Evolutionary conservation across 2,329 filamentous ascomycete genomes (phyloP), one percentile per base, ranked within the genome.

Genomic region (Capronia coronata): DNA sequence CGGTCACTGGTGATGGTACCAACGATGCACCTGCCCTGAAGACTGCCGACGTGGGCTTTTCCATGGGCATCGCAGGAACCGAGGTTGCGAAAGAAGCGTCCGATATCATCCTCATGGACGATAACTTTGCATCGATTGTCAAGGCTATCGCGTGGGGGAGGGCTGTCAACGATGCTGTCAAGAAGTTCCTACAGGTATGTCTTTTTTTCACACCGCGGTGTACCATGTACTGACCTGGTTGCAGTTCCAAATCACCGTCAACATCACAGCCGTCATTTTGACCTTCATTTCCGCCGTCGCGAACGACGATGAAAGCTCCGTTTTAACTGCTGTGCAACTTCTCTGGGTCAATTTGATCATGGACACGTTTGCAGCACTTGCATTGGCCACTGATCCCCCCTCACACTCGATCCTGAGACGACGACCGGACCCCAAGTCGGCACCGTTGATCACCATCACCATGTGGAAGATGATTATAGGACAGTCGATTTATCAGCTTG

Each of bases 21-120:
- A 91, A 91, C 64, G 86, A 91, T 67, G 86, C 85, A 2, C 86
- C 86, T 21, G 86, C 86, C n/a, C 75, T 91, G 42, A 89, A 87
- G 68, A 83, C 83, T 61, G 86, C 86, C 5, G 86, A 91, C 62
- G 83, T 91, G 42, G 86, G 86, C 21, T 90, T 91, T 68, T 87
- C 86, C 14, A 91, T 91, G 86, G 86, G 86, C 58, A 87, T 90
- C 46, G 78, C 86, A 11, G 86, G 86, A 54, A 90, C 86, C 0
- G 86, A 90, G 65, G 86, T 91, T 32, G 86, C 86, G 39, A 90
- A 90, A 68, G 86, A 91, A 67, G 86, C 86, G 1, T 90, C 86
- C 6, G 84, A 85, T 30, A 91, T 91, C 54, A 88, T 91, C 60
- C 74, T 91, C 11, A 89, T 90, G 86, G 86, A 90, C 63, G 86